Evolutionary conservation across 1,284 basidiomycete species (phyloP).

Genomic region (Ustilago xerochloae): DNA sequence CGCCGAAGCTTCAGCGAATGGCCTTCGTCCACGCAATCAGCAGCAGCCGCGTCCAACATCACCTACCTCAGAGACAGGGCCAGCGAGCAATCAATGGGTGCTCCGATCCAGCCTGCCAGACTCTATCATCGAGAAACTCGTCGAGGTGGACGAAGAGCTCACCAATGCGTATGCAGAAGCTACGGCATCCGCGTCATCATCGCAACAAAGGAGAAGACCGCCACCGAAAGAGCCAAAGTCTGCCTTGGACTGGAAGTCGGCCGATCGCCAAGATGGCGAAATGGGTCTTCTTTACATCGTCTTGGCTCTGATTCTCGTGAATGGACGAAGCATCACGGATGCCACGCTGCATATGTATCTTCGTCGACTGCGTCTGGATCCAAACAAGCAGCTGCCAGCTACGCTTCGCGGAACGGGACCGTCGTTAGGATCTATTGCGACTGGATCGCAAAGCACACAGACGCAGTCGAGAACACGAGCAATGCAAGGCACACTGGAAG

Average conservation of each 20-base stretch:
- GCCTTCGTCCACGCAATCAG: constrained; percentile 18
- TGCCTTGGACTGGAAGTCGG: constrained; percentile 37
- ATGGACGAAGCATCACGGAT: constrained; percentile 63
- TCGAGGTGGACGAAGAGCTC: constrained; percentile 14
- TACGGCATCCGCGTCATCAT: not conserved
- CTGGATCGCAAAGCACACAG: constrained; percentile 38
- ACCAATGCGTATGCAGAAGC: constrained; percentile 12
- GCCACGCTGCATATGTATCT: constrained; percentile 37
- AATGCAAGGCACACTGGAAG: constrained; percentile 43
- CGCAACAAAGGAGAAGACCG: constrained; percentile 8
- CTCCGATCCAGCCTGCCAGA: constrained; percentile 27
- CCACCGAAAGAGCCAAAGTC: constrained; percentile 8
- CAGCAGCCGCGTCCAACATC: constrained; percentile 12
- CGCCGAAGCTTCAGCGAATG: constrained; percentile 29
- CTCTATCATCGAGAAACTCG: constrained; percentile 15
- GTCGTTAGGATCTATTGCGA: constrained; percentile 1
- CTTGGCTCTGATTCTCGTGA: constrained; percentile 66
- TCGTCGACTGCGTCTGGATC: constrained; percentile 27
- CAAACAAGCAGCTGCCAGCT: constrained; percentile 25
- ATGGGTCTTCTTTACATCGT: constrained; percentile 65
- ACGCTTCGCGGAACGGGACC: constrained; percentile 35
- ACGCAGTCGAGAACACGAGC: constrained; percentile 31
- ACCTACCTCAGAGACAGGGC: constrained; percentile 10
- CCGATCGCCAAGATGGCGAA: constrained; percentile 52
- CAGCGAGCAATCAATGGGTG: constrained; percentile 24